Evolutionary conservation across 2,329 filamentous ascomycete species (phyloP).

Genomic region (Fusarium phyllophilum): DNA sequence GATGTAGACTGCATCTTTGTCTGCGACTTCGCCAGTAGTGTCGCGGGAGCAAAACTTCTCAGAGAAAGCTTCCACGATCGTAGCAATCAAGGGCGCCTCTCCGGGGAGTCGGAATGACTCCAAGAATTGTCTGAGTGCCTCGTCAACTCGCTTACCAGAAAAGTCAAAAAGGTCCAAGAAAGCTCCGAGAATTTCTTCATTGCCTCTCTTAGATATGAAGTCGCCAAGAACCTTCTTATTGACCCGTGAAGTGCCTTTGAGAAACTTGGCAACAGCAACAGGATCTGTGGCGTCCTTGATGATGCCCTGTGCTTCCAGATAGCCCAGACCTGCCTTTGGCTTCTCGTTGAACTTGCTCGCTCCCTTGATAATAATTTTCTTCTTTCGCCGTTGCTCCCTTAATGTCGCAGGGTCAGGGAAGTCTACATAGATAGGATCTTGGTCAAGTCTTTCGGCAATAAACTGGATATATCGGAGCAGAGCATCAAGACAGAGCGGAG

Average conservation of each 20-base stretch:
- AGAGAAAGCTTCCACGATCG: conserved; percentile 88
- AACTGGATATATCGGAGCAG: conserved; percentile 91
- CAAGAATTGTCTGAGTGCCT: conserved; percentile 86
- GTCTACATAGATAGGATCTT: conserved; percentile 70
- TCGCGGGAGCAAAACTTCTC: conserved; percentile 82
- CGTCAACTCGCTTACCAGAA: conserved; percentile 83
- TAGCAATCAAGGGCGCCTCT: conserved; percentile 91
- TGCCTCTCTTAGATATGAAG: conserved; percentile 89
- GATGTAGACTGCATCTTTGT: conserved; percentile 89
- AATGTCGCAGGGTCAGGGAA: conserved; percentile 74
- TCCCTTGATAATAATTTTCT: conserved; percentile 89
- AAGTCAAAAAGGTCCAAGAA: conserved; percentile 94
- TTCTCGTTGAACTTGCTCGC: conserved; percentile 94
- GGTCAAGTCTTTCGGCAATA: conserved; percentile 84
- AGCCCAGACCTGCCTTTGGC: conserved; percentile 88
- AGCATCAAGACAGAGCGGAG: conserved; percentile 92
- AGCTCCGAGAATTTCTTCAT: conserved; percentile 83
- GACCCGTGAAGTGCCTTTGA: conserved; percentile 86
- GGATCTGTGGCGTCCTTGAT: conserved; percentile 81
- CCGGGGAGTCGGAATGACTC: conserved; percentile 94
- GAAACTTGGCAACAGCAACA: conserved; percentile 81
- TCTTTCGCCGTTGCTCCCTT: conserved; percentile 78
- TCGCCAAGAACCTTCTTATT: conserved; percentile 94
- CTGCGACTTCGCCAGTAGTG: conserved; percentile 77
- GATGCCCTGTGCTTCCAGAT: conserved; percentile 84